Conservation (phyloP, 352 stramenopile genomes). For the Phytopythium kandeliae region DNA sequence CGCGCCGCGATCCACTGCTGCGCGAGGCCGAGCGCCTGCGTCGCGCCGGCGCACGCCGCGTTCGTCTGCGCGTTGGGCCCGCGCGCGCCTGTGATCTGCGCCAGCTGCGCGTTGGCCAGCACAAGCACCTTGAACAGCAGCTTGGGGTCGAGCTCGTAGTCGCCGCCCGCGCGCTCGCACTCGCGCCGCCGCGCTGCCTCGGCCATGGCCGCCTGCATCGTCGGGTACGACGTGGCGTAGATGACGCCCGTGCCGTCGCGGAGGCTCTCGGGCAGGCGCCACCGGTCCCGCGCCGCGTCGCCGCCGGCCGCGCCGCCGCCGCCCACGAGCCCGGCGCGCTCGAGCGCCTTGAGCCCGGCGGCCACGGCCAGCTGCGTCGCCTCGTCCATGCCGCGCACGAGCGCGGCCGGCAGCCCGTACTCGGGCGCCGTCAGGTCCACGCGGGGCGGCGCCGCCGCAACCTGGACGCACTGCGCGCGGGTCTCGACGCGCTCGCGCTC, state of each 20-base stretch:
- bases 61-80: conserved; percentile 97
- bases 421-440: conserved; percentile 60
- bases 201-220: conserved; percentile 90
- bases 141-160: conserved; percentile 95
- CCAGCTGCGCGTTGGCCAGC: conserved; percentile 94
- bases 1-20: conserved; percentile 93
- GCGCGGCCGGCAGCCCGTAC: conserved; percentile 85
- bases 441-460: conserved; percentile 78
- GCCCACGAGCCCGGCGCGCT: conserved; percentile 84
- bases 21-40: conserved; percentile 89
- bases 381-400: conserved; percentile 94
- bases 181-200: conserved; percentile 84
- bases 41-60: conserved; percentile 93
- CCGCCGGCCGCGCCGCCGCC: conserved; percentile 1
- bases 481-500: conserved; percentile 41
- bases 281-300: conserved; percentile 30
- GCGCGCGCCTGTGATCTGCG: conserved; percentile 91
- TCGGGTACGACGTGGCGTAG: conserved; percentile 95
- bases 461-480: conserved; percentile 75
- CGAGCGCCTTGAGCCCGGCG: conserved; percentile 92
- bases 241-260: conserved; percentile 90
- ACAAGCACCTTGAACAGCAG: conserved; percentile 96
- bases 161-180: conserved; percentile 7
- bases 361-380: conserved; percentile 92
- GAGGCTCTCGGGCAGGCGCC: conserved; percentile 86